These are phyloP conservation scores for Pseudevernia furfuracea DNA, from an alignment of 495 filamentous ascomycete species.

Conservation along the genomic window DNA sequence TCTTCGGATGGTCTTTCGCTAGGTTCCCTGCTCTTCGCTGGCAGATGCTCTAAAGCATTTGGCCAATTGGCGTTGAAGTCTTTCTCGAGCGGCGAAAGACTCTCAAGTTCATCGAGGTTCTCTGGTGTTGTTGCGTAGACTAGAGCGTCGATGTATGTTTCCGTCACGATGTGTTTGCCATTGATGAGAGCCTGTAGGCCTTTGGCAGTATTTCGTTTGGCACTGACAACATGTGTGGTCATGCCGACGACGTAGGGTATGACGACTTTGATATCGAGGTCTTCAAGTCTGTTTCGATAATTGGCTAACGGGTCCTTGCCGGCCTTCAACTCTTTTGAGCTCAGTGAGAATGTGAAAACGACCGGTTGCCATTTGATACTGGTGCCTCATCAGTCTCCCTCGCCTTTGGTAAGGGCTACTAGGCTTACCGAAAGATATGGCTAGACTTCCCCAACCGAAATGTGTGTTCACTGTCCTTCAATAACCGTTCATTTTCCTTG, in stretches of 20 bases:
- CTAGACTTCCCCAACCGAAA: conserved; percentile 61
- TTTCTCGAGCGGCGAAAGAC: conserved; percentile 60
- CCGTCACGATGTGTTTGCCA: conserved; percentile 70
- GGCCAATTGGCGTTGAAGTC: conserved; percentile 85
- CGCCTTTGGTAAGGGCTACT: background rate
- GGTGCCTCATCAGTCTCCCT: conserved; percentile 7
- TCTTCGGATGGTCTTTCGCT: conserved; percentile 50
- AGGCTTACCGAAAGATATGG: conserved; percentile 41
- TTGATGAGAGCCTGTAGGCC: conserved; percentile 83
- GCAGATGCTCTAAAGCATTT: conserved; percentile 59
- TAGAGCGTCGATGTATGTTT: conserved; percentile 65
- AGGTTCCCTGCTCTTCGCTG: conserved; percentile 68
- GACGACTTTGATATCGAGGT: conserved; percentile 79
- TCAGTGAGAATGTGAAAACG: conserved; percentile 74
- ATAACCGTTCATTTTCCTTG: conserved; percentile 43
- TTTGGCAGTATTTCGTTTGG: conserved; percentile 82
- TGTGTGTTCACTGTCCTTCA: conserved; percentile 51
- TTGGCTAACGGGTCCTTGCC: conserved; percentile 54
- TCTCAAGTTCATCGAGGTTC: conserved; percentile 45
- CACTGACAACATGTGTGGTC: conserved; percentile 83
- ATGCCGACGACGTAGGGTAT: conserved; percentile 56
- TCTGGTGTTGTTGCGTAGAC: conserved; percentile 56
- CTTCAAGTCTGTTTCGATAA: conserved; percentile 59
- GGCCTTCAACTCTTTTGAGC: conserved; percentile 61
- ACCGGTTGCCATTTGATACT: conserved; percentile 78